A percentile compares a stretch with the other conserved stretches of the same genome.
phyloP scores from a whole-genome alignment of 2,329 filamentous ascomycete species.

The Plectosphaerella sp. region DNA sequence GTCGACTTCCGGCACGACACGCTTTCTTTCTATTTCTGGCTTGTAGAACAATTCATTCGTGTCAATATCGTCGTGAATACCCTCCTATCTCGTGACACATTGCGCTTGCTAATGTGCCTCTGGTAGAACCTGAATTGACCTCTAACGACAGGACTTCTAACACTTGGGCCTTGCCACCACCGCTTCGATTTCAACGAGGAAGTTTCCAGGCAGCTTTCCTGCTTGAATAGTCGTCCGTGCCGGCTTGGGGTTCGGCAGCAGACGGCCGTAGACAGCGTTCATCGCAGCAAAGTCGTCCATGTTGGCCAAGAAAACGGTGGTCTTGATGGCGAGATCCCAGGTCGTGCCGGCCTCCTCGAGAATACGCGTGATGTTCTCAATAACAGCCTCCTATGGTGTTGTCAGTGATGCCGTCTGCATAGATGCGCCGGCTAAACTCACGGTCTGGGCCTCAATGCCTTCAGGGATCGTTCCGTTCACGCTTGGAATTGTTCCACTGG shows the following conservation, averaged over 20 bases:
- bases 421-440: neutral
- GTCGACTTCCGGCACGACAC: no score
- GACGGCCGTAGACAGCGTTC: constrained; percentile 12
- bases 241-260: constrained; percentile 11
- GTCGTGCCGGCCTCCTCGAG: constrained; percentile 14
- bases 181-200: constrained; percentile 12
- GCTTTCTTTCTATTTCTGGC: no score
- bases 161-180: constrained; percentile 9
- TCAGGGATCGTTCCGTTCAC: constrained; percentile 14
- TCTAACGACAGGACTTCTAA: constrained; percentile 18
- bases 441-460: constrained; percentile 14
- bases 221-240: constrained; percentile 12
- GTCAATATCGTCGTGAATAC: no score
- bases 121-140: no score
- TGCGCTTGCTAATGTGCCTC: no score
- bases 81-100: no score
- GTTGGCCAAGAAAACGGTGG: constrained; percentile 13
- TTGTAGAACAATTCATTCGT: no score
- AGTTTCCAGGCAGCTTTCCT: constrained; percentile 11
- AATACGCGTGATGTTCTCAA: constrained; percentile 11
- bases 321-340: constrained; percentile 14
- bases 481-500: constrained; percentile 11
- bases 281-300: constrained; percentile 16
- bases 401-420: neutral
- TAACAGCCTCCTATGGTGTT: constrained; percentile 2